Conservation (phyloP, 495 filamentous ascomycete genomes). For the Xylaria bambusicola region DNA sequence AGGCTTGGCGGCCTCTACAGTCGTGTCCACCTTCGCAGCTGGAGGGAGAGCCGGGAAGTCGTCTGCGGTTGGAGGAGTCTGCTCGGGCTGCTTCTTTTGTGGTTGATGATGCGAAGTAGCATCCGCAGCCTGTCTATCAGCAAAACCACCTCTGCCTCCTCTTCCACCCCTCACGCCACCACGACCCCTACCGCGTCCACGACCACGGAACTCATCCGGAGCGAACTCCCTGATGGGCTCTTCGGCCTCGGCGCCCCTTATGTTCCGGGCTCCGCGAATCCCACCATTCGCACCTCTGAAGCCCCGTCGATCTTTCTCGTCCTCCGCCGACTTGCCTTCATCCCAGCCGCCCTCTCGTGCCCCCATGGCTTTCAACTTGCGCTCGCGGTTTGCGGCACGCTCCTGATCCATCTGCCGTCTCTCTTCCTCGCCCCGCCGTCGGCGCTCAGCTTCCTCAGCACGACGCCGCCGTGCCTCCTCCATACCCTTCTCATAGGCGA, state of each 20-base stretch:
- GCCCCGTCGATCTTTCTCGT: constrained; percentile 33
- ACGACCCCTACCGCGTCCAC: constrained; percentile 31
- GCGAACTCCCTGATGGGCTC: constrained; percentile 30
- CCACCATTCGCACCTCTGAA: constrained; percentile 48
- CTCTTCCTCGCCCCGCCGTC: constrained; percentile 43
- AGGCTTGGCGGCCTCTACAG: constrained; percentile 6
- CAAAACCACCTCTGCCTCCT: constrained; percentile 32
- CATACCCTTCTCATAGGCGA: constrained; percentile 52
- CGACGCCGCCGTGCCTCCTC: constrained; percentile 50
- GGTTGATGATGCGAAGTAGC: constrained; percentile 15
- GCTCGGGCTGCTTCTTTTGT: constrained; percentile 22
- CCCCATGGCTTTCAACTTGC: constrained; percentile 50
- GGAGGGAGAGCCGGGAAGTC: constrained; percentile 48
- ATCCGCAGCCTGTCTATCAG: constrained; percentile 11
- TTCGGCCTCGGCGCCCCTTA: constrained; percentile 32
- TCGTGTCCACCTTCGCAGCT: constrained; percentile 34
- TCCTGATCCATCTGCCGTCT: constrained; percentile 51
- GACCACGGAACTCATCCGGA: constrained; percentile 30
- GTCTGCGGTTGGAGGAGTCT: constrained; percentile 29
- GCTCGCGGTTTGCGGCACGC: constrained; percentile 48
- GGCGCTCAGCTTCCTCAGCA: constrained; percentile 43
- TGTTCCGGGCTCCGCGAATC: constrained; percentile 34
- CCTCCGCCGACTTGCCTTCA: constrained; percentile 42
- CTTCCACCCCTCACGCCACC: constrained; percentile 28
- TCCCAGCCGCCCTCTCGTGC: constrained; percentile 50